Evolutionary conservation across 2,329 filamentous ascomycete genomes (phyloP).

Genomic region (Apiospora aurea): DNA sequence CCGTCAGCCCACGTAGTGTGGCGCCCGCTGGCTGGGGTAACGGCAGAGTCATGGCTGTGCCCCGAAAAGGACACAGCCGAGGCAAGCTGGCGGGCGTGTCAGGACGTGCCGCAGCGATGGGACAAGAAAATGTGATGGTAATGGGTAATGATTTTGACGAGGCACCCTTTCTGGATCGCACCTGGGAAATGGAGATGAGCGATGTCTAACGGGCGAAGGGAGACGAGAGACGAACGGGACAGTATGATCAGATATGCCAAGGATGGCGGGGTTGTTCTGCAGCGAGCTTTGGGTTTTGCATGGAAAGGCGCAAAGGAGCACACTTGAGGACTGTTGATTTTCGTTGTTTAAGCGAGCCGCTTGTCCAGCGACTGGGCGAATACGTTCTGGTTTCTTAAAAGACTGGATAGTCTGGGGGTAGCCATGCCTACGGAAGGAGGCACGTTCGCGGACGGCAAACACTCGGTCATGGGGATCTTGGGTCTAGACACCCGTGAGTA

Average conservation of each 20-base stretch:
- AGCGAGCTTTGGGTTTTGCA: slow-evolving; percentile 18
- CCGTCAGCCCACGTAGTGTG: slow-evolving; percentile 49
- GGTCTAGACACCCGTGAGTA: not conserved
- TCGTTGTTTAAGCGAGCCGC: not conserved
- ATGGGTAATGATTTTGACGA: slow-evolving; percentile 69
- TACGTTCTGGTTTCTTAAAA: not conserved
- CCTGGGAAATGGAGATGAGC: slow-evolving; percentile 51
- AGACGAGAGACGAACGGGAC: not conserved
- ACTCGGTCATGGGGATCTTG: not conserved
- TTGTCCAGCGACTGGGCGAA: not conserved
- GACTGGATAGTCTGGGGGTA: not conserved
- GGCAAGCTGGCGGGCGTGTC: slow-evolving; percentile 33
- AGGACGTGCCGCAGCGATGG: slow-evolving; percentile 34
- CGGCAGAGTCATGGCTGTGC: slow-evolving; percentile 57
- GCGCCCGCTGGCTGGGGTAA: slow-evolving; percentile 47
- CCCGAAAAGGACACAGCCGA: slow-evolving; percentile 40
- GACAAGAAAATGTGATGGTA: slow-evolving; percentile 55
- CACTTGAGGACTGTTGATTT: not conserved
- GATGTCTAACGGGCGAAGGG: slow-evolving; percentile 35
- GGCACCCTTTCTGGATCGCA: slow-evolving; percentile 67
- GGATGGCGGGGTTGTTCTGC: not conserved
- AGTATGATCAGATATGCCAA: not conserved
- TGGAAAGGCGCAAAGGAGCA: slow-evolving; percentile 11
- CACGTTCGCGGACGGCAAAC: not conserved
- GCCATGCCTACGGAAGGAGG: not conserved